A percentile compares a stretch with the other conserved stretches of the same genome.
These are phyloP conservation scores for Pseudohalonectria lignicola DNA, from an alignment of 2,329 filamentous ascomycete species.

Conservation along the genomic window DNA sequence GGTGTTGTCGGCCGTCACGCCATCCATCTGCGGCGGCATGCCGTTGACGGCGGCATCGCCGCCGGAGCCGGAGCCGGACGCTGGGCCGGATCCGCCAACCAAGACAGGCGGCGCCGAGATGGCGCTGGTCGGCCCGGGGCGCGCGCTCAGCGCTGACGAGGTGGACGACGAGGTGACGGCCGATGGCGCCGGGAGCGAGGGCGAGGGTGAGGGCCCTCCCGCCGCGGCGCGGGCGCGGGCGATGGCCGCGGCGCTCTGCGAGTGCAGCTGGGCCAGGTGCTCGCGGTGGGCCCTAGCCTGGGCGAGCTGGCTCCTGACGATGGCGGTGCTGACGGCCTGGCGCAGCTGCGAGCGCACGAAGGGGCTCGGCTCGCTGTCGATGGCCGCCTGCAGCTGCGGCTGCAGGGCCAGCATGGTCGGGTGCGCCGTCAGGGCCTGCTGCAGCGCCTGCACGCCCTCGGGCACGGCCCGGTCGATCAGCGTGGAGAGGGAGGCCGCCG, in stretches of 20 bases:
- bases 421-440: slow-evolving; percentile 31
- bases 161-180: not conserved
- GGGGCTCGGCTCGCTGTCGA: slow-evolving; percentile 38
- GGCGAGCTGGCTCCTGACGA: slow-evolving; percentile 32
- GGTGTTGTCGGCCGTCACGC: not conserved
- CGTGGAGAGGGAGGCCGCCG: slow-evolving; percentile 24
- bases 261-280: slow-evolving; percentile 6
- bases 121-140: not conserved
- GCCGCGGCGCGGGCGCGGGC: not conserved
- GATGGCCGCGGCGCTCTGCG: not conserved
- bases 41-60: not conserved
- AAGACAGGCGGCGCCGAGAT: not conserved
- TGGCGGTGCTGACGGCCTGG: slow-evolving; percentile 33
- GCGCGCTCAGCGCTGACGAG: no score
- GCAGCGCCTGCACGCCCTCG: slow-evolving; percentile 34
- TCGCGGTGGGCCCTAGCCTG: slow-evolving; percentile 20
- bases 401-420: slow-evolving; percentile 38
- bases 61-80: not conserved
- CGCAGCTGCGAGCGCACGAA: slow-evolving; percentile 36
- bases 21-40: no score
- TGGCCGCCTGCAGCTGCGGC: slow-evolving; percentile 35
- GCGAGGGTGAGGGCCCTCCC: not conserved
- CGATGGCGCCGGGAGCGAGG: not conserved
- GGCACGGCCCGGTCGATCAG: slow-evolving; percentile 43
- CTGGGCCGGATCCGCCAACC: no score